Evolutionary conservation across 148 eudicot species (phyloP), one percentile per base, ranked within the genome.

Genomic region (Polygonum maritimum): DNA sequence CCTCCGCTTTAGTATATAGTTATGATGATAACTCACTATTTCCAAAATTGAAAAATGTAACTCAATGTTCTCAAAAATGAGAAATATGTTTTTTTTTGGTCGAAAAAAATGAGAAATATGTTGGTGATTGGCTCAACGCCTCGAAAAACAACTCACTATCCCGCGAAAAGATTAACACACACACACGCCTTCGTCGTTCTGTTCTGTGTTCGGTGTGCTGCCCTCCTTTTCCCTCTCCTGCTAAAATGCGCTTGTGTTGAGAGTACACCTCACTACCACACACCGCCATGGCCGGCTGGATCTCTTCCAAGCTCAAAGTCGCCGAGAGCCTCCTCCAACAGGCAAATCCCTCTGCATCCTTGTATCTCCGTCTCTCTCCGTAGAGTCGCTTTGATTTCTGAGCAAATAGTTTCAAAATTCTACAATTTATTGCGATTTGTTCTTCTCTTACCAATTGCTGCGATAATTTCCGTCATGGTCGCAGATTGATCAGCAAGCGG

Each of bases 401-500:
- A 18, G 69, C 22, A 65, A 38, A 3, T 18, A 45, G 48, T 54
- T 35, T 65, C 73, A 4, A 36, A 48, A 67, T 76, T 75, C 69
- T 47, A 33, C 73, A 18, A 31, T 79, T 69, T 26, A 13, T 52
- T 44, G 12, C 13, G 22, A 35, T 33, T 70, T 51, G 31, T 26
- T 26, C 31, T 38, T 39, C 13, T 57, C 11, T 13, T 65, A 36
- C 14, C 16, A 40, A 18, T 49, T 69, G 41, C 12, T 48, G 12
- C 45, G 69, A 5, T 26, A 21, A 38, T 35, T 78, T 19, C 47
- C 44, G 14, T 35, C 1, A 13, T 47, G 80, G 72, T 21, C 83
- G 74, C 83, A 95, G 98, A 90, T 95, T 71, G 98, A 95, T 78
- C 97, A 92, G 80, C 97, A 92, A 89, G 98, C 98, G 39, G 98